A percentile compares a stretch with the other conserved stretches of the same genome.
Conservation (phyloP, 139 green algal genomes). For the Closterium sp. region DNA sequence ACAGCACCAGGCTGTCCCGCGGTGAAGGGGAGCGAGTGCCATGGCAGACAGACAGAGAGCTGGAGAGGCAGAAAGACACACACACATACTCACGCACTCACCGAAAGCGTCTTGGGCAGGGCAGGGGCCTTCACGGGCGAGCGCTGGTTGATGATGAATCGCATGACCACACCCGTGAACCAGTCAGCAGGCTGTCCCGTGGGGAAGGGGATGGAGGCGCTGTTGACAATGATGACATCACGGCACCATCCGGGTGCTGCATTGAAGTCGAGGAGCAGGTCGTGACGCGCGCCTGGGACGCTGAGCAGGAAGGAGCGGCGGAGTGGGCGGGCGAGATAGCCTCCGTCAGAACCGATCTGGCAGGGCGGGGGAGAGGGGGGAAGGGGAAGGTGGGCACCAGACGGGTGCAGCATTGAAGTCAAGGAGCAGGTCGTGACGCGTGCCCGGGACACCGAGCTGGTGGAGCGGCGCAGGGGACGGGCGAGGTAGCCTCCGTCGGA, state of each 20-base stretch:
- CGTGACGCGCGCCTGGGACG: background rate
- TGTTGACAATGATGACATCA: background rate
- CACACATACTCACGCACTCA: background rate
- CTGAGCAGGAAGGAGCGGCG: background rate
- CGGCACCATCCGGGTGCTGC: background rate
- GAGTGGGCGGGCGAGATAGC: slow-evolving; percentile 14
- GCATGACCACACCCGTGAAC: background rate
- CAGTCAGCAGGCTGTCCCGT: background rate
- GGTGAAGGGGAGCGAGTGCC: too few species aligned
- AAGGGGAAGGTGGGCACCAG: too few species aligned
- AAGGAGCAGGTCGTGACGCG: too few species aligned
- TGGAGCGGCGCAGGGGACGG: too few species aligned
- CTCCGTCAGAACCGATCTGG: slow-evolving; percentile 27
- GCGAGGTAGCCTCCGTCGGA: too few species aligned
- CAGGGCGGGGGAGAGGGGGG: background rate
- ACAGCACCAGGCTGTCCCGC: too few species aligned
- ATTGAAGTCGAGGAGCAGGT: slow-evolving; percentile 18
- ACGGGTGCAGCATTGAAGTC: too few species aligned
- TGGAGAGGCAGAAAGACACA: too few species aligned
- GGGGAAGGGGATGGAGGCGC: background rate
- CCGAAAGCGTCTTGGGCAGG: background rate
- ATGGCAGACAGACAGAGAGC: too few species aligned
- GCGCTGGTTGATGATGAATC: background rate
- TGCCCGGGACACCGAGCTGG: too few species aligned
- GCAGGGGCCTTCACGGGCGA: background rate